Evolutionary conservation across 139 green algal genomes (phyloP).

Genomic region (Ettlia oleoabundans): DNA sequence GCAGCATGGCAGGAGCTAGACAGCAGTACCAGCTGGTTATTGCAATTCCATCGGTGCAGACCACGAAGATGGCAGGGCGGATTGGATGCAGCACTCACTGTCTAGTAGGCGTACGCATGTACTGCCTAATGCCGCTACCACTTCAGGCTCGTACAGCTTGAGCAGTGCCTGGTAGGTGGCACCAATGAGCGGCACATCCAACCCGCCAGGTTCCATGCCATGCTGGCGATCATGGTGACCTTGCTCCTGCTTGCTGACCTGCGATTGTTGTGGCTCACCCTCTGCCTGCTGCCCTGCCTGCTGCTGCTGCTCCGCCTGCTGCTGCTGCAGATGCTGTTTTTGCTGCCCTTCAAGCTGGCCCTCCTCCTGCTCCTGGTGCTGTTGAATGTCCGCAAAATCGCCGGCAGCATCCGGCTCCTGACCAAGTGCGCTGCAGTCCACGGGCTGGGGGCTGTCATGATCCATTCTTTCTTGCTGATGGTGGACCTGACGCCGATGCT

Average conservation of each 20-base stretch:
- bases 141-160: conserved; percentile 53
- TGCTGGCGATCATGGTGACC: neutral
- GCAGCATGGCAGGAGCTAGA: neutral
- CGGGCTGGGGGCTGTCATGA: too few species aligned
- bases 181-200: conserved; percentile 21
- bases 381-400: too few species aligned
- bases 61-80: too few species aligned
- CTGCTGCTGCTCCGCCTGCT: neutral
- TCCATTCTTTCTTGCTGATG: too few species aligned
- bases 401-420: too few species aligned
- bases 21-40: neutral
- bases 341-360: neutral
- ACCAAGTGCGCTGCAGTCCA: too few species aligned
- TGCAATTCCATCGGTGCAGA: too few species aligned
- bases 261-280: neutral
- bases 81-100: conserved; percentile 10
- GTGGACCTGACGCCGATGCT: too few species aligned
- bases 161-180: conserved; percentile 45
- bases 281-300: neutral
- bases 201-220: neutral
- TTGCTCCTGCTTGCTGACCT: neutral
- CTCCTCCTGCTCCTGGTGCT: neutral
- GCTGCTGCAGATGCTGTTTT: neutral
- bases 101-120: conserved; percentile 52
- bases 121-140: conserved; percentile 51